Evolutionary conservation across 805 yeast species (phyloP).

Genomic region (Starmera quercuum): DNA sequence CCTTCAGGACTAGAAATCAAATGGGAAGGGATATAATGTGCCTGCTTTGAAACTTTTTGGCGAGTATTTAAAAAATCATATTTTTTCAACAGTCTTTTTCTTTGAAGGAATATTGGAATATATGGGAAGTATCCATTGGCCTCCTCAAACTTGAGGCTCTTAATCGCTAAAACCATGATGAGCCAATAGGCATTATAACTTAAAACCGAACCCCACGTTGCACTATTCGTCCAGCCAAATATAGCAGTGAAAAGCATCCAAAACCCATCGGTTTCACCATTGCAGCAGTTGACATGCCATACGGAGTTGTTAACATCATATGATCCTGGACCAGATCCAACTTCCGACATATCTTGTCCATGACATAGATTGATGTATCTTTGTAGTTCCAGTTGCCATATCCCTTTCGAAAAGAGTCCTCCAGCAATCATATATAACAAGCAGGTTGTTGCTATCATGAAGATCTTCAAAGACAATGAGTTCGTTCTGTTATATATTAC

Average conservation of each 20-base stretch:
- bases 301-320: slow-evolving; percentile 72
- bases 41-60: slow-evolving; percentile 2
- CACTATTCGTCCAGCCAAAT: slow-evolving; percentile 91
- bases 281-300: slow-evolving; percentile 95
- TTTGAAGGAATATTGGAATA: slow-evolving; percentile 57
- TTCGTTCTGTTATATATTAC: slow-evolving; percentile 73
- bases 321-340: slow-evolving; percentile 91
- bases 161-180: slow-evolving; percentile 34
- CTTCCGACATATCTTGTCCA: slow-evolving; percentile 81
- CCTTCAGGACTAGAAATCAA: background rate
- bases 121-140: slow-evolving; percentile 50
- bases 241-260: slow-evolving; percentile 90
- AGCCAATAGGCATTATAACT: slow-evolving; percentile 72
- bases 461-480: slow-evolving; percentile 65
- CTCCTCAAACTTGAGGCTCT: slow-evolving; percentile 44
- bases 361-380: slow-evolving; percentile 62
- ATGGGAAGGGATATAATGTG: slow-evolving; percentile 3
- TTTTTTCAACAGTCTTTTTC: slow-evolving; percentile 38
- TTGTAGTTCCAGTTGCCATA: slow-evolving; percentile 86
- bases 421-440: slow-evolving; percentile 80
- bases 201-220: slow-evolving; percentile 80
- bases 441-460: slow-evolving; percentile 68
- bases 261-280: slow-evolving; percentile 84
- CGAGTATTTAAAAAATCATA: slow-evolving; percentile 10
- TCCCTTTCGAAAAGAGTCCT: slow-evolving; percentile 78